Evolutionary conservation across 2,329 filamentous ascomycete species (phyloP).

Genomic region (Aureobasidium uvarum): DNA sequence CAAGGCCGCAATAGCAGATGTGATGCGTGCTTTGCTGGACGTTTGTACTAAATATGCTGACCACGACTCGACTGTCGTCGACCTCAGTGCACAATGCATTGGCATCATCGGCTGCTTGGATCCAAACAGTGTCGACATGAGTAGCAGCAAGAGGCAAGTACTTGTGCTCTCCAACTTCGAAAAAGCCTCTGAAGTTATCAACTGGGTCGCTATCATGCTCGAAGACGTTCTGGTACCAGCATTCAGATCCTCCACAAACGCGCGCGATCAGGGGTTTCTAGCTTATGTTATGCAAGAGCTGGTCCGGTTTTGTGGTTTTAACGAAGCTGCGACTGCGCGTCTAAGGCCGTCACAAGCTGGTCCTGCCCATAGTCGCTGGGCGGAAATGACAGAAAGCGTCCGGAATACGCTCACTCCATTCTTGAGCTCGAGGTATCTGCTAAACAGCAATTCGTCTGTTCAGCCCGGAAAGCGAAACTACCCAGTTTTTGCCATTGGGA

Average conservation of each 20-base stretch:
- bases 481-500: slow-evolving; percentile 70
- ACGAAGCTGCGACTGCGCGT: slow-evolving; percentile 53
- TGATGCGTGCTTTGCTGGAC: slow-evolving; percentile 79
- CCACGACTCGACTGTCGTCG: slow-evolving; percentile 63
- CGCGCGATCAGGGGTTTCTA: slow-evolving; percentile 82
- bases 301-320: slow-evolving; percentile 73
- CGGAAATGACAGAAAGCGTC: slow-evolving; percentile 70
- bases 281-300: slow-evolving; percentile 95
- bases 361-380: slow-evolving; percentile 70
- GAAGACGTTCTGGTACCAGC: slow-evolving; percentile 86
- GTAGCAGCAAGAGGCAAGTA: slow-evolving; percentile 76
- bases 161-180: slow-evolving; percentile 86
- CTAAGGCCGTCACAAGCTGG: slow-evolving; percentile 56
- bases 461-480: slow-evolving; percentile 51
- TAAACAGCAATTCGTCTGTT: slow-evolving; percentile 49
- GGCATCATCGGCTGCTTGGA: slow-evolving; percentile 90
- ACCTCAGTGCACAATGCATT: slow-evolving; percentile 75
- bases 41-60: slow-evolving; percentile 78
- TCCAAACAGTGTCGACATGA: slow-evolving; percentile 79
- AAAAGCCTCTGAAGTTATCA: slow-evolving; percentile 70
- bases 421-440: slow-evolving; percentile 74
- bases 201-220: slow-evolving; percentile 82
- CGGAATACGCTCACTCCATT: slow-evolving; percentile 86
- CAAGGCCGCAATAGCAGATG: slow-evolving; percentile 65
- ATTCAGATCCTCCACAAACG: slow-evolving; percentile 87